Conservation (phyloP, 306 rosid genomes). For the Geum urbanum region DNA sequence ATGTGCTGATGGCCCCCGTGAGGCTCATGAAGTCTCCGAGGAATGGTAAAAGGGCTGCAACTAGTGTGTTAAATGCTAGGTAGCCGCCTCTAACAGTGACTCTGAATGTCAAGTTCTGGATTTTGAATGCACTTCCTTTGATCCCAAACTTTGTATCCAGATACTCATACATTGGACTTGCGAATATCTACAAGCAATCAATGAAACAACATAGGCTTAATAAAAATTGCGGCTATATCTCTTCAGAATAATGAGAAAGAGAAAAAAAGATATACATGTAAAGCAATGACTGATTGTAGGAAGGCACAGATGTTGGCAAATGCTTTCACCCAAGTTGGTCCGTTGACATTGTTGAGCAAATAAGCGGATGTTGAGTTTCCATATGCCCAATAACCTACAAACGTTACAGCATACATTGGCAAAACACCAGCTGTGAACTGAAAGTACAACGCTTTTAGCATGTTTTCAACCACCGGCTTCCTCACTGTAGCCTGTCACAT, state of each 20-base stretch:
- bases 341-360: constrained; percentile 66
- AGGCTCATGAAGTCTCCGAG: constrained; percentile 99
- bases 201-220: constrained; percentile 16
- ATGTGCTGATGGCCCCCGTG: constrained; percentile 92
- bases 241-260: neutral
- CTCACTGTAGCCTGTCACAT: constrained; percentile 77
- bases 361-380: constrained; percentile 69
- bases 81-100: constrained; percentile 77
- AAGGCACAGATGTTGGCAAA: constrained; percentile 73
- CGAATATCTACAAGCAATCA: constrained; percentile 61
- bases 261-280: constrained; percentile 52
- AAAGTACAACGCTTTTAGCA: constrained; percentile 82
- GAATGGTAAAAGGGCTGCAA: constrained; percentile 83
- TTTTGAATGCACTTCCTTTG: constrained; percentile 58
- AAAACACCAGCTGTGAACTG: constrained; percentile 79
- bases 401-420: constrained; percentile 74
- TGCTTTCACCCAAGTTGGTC: constrained; percentile 80
- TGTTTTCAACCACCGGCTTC: constrained; percentile 86
- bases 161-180: constrained; percentile 95
- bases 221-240: constrained; percentile 1
- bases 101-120: constrained; percentile 60
- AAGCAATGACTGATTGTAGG: constrained; percentile 80
- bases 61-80: constrained; percentile 59
- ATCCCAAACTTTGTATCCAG: constrained; percentile 72
- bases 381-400: constrained; percentile 92